Base-by-base conservation (phyloP, 495 filamentous ascomycete genomes). In the Collariella sp. region DNA sequence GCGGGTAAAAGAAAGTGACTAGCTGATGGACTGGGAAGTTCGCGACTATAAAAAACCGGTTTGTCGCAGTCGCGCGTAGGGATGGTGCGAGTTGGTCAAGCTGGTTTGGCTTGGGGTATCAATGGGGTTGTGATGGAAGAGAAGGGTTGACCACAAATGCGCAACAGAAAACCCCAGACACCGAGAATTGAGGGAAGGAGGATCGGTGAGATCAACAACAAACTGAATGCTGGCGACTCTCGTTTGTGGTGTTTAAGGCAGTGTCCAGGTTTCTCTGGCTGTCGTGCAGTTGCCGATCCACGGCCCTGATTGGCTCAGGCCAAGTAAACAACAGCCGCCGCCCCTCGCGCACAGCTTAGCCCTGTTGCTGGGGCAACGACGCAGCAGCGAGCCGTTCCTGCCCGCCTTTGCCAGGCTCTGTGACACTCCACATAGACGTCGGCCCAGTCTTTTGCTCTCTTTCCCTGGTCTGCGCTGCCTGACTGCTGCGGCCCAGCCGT, bases 241-340 rank as follows among this genome's bases (percentile, higher is more conserved):
- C 26, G 36, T 15, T 58, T 61, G 50, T 63, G 49, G 56, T 63
- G 61, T 66, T 66, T 58, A 64, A 64, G 56, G 58, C 26, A 26
- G 45, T 26, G 7, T 40, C 16, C 31, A 49, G 49, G 31, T 34
- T 44, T 26, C 50, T 42, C 45, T 10, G 36, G 20, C 44, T 22
- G 55, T 9, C 12, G 45, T 45, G 46, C 35, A 31, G 42, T 39
- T 23, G 48, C 0, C 12, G 0, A 33, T 4, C 10, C 7, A 11
- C 35, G 46, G 41, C 29, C 24, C 41, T 66, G 56, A 66, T 66
- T 66, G 63, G 63, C 54, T 41, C 36, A 42, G 5, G 16, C 5
- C 35, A 5, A 44, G 51, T 66, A 66, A 66, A 66, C 63, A 66
- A 52, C 35, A 19, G 9, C 36, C 10, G 47, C 46, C 10, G 52